Conservation (phyloP, 1,139 yeast species). For the Nematodospora anomalae region DNA sequence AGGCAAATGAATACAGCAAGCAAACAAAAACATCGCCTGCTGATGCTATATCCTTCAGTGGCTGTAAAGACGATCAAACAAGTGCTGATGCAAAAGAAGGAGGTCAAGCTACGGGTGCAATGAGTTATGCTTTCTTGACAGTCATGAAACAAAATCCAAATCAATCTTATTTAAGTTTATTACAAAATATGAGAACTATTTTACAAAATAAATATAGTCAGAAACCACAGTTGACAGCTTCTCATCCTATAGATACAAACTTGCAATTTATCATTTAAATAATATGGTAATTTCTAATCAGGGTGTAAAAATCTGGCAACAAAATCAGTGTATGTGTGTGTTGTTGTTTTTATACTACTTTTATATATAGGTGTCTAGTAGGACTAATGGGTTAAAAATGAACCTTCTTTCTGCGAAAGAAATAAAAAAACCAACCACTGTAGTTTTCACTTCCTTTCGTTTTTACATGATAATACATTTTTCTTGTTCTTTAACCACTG, state of each 20-base stretch:
- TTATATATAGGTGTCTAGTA: no score
- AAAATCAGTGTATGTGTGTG: not conserved
- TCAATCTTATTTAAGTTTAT: slow-evolving; percentile 73
- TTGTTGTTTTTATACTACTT: not conserved
- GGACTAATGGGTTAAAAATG: not conserved
- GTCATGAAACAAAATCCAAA: slow-evolving; percentile 67
- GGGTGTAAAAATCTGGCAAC: no score
- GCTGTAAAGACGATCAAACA: slow-evolving; percentile 85
- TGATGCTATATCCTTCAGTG: slow-evolving; percentile 82
- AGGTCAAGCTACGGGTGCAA: slow-evolving; percentile 86
- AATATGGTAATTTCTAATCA: no score
- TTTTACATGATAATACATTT: slow-evolving; percentile 36
- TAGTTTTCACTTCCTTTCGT: no score
- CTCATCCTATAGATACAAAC: slow-evolving; percentile 84
- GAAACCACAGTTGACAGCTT: slow-evolving; percentile 82
- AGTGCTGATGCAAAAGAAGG: slow-evolving; percentile 80
- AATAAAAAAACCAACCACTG: not conserved
- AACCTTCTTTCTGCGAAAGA: not conserved
- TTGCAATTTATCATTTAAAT: slow-evolving; percentile 46
- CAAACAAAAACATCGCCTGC: slow-evolving; percentile 79
- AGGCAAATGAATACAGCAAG: slow-evolving; percentile 28
- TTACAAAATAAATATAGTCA: slow-evolving; percentile 74
- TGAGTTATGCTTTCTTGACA: slow-evolving; percentile 85
- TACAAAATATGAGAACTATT: slow-evolving; percentile 77
- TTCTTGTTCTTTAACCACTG: slow-evolving; percentile 32